These are phyloP conservation scores for Colletotrichum tamarilloi DNA, from an alignment of 2,329 filamentous ascomycete genomes.

Conservation along the genomic window DNA sequence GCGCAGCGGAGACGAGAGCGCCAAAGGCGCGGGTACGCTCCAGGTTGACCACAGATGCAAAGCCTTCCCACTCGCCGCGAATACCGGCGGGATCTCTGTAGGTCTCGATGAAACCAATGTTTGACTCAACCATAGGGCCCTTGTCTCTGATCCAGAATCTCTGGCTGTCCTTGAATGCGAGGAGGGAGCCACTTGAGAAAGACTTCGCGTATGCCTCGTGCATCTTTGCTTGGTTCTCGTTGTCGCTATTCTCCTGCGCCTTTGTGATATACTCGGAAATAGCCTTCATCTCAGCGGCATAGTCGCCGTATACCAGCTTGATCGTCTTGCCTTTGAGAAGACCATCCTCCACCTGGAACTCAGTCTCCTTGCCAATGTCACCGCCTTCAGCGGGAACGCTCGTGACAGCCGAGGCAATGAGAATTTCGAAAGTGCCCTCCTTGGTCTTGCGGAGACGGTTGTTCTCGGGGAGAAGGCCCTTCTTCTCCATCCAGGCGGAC, in stretches of 20 bases:
- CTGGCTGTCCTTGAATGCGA: conserved; percentile 84
- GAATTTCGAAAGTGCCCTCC: conserved; percentile 74
- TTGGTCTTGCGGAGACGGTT: conserved; percentile 77
- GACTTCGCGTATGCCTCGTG: conserved; percentile 79
- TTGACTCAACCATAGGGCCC: conserved; percentile 76
- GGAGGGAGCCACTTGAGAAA: conserved; percentile 78
- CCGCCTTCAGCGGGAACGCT: conserved; percentile 70
- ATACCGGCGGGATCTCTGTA: conserved; percentile 86
- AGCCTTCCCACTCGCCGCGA: conserved; percentile 87
- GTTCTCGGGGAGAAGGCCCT: conserved; percentile 79
- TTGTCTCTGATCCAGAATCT: conserved; percentile 86
- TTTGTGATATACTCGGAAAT: conserved; percentile 75
- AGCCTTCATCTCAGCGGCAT: conserved; percentile 76
- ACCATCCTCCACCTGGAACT: conserved; percentile 70
- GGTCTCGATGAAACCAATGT: conserved; percentile 87
- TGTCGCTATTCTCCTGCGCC: conserved; percentile 76
- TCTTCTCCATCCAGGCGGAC: conserved; percentile 78
- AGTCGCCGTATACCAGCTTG: conserved; percentile 79
- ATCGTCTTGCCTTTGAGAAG: conserved; percentile 74
- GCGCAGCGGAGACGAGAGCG: conserved; percentile 83
- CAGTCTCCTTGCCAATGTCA: conserved; percentile 74
- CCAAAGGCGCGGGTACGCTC: conserved; percentile 91
- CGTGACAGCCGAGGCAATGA: conserved; percentile 77
- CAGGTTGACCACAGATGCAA: conserved; percentile 86
- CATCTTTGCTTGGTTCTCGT: conserved; percentile 80